phyloP scores from a whole-genome alignment of 495 filamentous ascomycete species.

The Penicillium coprophilum region DNA sequence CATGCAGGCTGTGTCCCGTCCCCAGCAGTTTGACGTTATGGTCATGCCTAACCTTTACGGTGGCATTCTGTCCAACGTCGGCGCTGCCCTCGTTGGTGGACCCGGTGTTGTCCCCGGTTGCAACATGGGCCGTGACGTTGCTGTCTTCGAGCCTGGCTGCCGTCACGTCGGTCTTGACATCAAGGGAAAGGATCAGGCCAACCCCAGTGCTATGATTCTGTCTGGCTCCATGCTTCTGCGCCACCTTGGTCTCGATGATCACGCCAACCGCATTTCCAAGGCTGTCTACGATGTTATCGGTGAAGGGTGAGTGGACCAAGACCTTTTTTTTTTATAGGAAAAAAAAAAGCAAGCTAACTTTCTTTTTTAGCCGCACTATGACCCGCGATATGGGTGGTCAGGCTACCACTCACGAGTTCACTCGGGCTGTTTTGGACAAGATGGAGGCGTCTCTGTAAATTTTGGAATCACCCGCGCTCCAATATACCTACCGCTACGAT shows the following conservation, averaged over 20 bases:
- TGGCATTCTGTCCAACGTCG: constrained; percentile 98
- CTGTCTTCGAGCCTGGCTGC: constrained; percentile 98
- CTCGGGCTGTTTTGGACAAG: constrained; percentile 83
- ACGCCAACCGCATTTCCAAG: constrained; percentile 96
- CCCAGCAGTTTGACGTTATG: constrained; percentile 99
- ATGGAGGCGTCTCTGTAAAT: constrained; percentile 70
- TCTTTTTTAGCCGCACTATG: constrained; percentile 62
- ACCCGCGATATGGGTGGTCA: constrained; percentile 95
- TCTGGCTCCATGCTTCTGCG: constrained; percentile 95
- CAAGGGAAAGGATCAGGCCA: constrained; percentile 98
- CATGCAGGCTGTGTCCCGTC: constrained; percentile 94
- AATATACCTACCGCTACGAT: constrained; percentile 26
- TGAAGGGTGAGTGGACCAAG: constrained; percentile 68
- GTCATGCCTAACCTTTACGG: constrained; percentile 99
- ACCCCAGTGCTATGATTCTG: constrained; percentile 92
- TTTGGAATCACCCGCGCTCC: constrained; percentile 15
- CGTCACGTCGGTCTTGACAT: constrained; percentile 98
- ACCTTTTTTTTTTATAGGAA: constrained; percentile 33
- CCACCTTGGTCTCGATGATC: constrained; percentile 93
- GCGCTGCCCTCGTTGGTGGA: constrained; percentile 95
- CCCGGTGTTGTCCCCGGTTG: constrained; percentile 96
- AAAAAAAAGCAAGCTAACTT: constrained; percentile 29
- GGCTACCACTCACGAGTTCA: constrained; percentile 90
- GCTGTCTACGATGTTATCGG: constrained; percentile 94
- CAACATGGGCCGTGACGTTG: constrained; percentile 98